These are phyloP conservation scores for Annona cherimola DNA, from an alignment of 164 flowering plant genomes.

Conservation along the genomic window DNA sequence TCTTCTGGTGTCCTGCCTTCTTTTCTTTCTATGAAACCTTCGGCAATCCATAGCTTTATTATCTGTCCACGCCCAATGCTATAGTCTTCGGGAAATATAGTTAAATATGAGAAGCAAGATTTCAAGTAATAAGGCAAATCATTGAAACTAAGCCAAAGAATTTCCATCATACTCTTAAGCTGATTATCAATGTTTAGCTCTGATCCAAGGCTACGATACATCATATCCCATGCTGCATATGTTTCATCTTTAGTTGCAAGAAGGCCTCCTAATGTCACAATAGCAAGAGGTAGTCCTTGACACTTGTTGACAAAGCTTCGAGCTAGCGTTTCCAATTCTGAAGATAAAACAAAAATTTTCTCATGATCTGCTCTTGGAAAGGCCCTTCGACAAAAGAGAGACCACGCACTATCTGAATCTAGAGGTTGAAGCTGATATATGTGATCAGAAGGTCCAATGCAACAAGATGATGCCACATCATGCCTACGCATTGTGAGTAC, in stretches of 20 bases:
- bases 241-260: slow-evolving; percentile 26
- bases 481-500: slow-evolving; percentile 28
- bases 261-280: slow-evolving; percentile 44
- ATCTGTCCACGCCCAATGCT: slow-evolving; percentile 30
- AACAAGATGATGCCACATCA: slow-evolving; percentile 1
- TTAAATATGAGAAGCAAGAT: slow-evolving; percentile 40
- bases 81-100: slow-evolving; percentile 43
- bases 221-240: slow-evolving; percentile 34
- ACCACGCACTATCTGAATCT: slow-evolving; percentile 24
- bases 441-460: neutral
- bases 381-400: slow-evolving; percentile 33
- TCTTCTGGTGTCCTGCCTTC: slow-evolving; percentile 24
- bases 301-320: slow-evolving; percentile 44
- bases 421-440: neutral
- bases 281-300: slow-evolving; percentile 45
- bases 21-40: slow-evolving; percentile 35
- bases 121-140: slow-evolving; percentile 43
- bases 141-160: slow-evolving; percentile 41
- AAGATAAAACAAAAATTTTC: slow-evolving; percentile 21
- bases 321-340: slow-evolving; percentile 27
- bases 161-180: slow-evolving; percentile 28
- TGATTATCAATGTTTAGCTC: slow-evolving; percentile 26
- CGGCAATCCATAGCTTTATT: slow-evolving; percentile 45
- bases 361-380: slow-evolving; percentile 17
- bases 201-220: slow-evolving; percentile 27